Base-by-base conservation (phyloP, 371 early-diverging fungal genomes). In the Enterocytospora artemiae region DNA sequence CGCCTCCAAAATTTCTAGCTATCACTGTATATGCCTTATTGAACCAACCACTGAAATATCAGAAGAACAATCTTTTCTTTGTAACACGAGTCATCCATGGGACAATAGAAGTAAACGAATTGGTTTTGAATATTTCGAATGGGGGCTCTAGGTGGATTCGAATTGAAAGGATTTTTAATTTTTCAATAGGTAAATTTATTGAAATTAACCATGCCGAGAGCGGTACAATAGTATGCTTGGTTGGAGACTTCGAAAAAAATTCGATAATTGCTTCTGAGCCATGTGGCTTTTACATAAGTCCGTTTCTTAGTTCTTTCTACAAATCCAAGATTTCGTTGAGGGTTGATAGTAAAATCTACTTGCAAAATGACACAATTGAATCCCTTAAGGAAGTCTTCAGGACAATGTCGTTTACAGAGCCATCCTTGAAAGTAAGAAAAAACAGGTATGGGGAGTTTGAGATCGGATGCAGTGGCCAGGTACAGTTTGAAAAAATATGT, bases 401-500 rank as follows among this genome's bases (percentile, higher is more conserved):
- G 12, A 36, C 41, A 20, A 25, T 76, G 25, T 61, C 68, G 0
- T 61, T 55, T 37, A 67, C 63, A 33, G 76, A 76, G 62, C 64
- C 60, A n/a, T 53, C 34, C 28, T 54, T 76, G 27, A 70, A 61
- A 48, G 65, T 56, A 24, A 68, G 53, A 37, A 48, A 66, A 12
- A 73, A 73, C 52, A 73, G 65, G 39, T 76, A 52, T 55, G 49
- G 44, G 18, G 70, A 76, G 37, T 43, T 73, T 20, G 74, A 73
- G 44, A 33, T 76, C 1, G 30, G 59, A 16, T 70, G 71, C 28
- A 36, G 53, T 30, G 76, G 76, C 2, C 56, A 62, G 44, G 64
- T 76, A 14, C 76, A 76, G 20, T 69, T 69, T 39, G 76, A 76
- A 59, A 76, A 76, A 60, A 65, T 76, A 12, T 52, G 61, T 1